These are phyloP conservation scores for Fagus crenata DNA, from an alignment of 306 rosid genomes.

Conservation along the genomic window DNA sequence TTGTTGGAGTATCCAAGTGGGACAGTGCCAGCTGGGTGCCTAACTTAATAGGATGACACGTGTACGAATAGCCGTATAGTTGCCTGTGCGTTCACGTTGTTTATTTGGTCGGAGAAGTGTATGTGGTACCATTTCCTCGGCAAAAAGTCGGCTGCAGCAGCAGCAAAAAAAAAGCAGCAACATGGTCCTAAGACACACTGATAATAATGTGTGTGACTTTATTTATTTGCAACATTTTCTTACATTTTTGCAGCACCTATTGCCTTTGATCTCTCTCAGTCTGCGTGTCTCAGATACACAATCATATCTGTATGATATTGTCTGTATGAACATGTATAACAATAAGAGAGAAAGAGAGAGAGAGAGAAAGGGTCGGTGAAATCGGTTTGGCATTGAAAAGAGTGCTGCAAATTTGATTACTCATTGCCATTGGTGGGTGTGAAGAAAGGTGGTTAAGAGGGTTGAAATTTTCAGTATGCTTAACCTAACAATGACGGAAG, in stretches of 20 bases:
- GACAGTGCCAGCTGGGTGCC: constrained; percentile 51
- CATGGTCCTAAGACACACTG: no score
- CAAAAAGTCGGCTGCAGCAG: constrained; percentile 12
- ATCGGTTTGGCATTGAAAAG: background rate
- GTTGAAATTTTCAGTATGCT: background rate
- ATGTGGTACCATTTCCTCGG: constrained; percentile 12
- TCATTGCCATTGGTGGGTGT: background rate
- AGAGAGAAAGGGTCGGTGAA: background rate
- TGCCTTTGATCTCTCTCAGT: background rate
- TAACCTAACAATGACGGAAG: constrained; percentile 22
- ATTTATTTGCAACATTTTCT: background rate
- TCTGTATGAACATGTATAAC: no score
- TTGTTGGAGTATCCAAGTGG: constrained; percentile 41
- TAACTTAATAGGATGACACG: constrained; percentile 47
- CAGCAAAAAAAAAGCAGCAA: no score
- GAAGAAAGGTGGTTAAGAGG: background rate
- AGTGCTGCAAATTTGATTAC: background rate
- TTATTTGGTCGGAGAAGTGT: constrained; percentile 6
- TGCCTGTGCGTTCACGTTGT: constrained; percentile 17
- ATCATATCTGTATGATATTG: background rate
- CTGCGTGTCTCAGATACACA: background rate
- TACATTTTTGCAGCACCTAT: background rate
- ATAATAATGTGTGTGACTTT: background rate
- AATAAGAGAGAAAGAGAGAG: no score
- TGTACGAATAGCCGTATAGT: constrained; percentile 21